A percentile compares a stretch with the other conserved stretches of the same genome.
Conservation (phyloP, 805 yeast species). For the Candida piceae region DNA sequence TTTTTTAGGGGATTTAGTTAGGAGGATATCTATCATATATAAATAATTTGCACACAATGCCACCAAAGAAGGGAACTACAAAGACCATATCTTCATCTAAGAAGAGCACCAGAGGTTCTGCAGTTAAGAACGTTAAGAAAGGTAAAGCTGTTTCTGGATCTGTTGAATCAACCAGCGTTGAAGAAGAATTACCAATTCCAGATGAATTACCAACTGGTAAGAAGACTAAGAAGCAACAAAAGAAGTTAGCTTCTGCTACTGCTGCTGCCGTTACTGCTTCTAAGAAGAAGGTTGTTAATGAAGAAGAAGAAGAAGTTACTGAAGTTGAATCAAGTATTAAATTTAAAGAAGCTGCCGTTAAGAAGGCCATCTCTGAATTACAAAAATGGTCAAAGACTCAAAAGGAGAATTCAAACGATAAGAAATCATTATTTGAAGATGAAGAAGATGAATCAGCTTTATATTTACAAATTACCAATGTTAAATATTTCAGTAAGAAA, state of each 20-base stretch:
- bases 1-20: too few relatives aligned
- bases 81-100: constrained; percentile 7
- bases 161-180: constrained; percentile 1
- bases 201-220: neutral
- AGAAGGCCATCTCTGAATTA: constrained; percentile 61
- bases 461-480: constrained; percentile 59
- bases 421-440: constrained; percentile 54
- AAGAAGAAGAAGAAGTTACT: constrained; percentile 4
- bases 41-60: constrained; percentile 12
- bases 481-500: constrained; percentile 58
- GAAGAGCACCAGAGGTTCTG: constrained; percentile 9
- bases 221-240: constrained; percentile 1
- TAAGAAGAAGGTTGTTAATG: constrained; percentile 1
- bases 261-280: constrained; percentile 4
- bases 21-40: too few relatives aligned
- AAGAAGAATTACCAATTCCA: neutral
- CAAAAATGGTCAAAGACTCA: constrained; percentile 46
- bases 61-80: constrained; percentile 17
- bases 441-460: constrained; percentile 42
- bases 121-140: constrained; percentile 13
- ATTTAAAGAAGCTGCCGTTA: constrained; percentile 24
- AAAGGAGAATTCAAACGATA: constrained; percentile 27
- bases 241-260: neutral
- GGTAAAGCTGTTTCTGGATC: constrained; percentile 13
- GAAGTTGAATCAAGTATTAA: constrained; percentile 5